Evolutionary conservation across 2,329 filamentous ascomycete genomes (phyloP), one percentile per base, ranked within the genome.

Genomic region (Colletotrichum falcatum): DNA sequence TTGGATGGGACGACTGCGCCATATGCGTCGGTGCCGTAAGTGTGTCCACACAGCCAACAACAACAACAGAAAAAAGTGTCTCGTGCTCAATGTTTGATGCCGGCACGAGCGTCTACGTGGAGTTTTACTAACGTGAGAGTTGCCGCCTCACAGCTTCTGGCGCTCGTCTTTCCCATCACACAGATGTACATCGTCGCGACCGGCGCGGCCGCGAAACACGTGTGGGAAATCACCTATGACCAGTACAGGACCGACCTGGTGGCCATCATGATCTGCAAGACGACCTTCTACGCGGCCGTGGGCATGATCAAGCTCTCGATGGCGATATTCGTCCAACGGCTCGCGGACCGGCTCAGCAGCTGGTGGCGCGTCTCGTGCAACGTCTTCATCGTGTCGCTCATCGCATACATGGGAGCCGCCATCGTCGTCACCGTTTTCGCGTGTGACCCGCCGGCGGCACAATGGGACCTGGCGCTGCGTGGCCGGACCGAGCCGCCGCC

Each of bases 271-370:
- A 70, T 72, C 63, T 37, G 61, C 46, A 74, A 75, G 51, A 65
- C 75, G 26, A 60, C 79, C 14, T 79, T 78, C 69, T 79, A 74
- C 59, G 61, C 76, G 28, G 73, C 75, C 5, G 73, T 80, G 6
- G 79, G 79, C n/a, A 71, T 81, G 35, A 77, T 80, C 65, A 81
- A 81, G 65, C 75, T 80, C 26, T 80, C 78, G 5, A 80, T 81
- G n/a, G 75, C 76, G 11, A 73, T 79, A 33, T 81, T 81, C 72
- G 79, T 81, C 54, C 74, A 77, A n/a, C 76, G 80, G 8, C 74
- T 81, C 5, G 79, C 79, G 9, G 73, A 77, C n/a, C 72, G 77
- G 9, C 74, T 76, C 12, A 77, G 76, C 2, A 44, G 39, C 9
- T 68, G 59, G 42, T 81, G 79, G 80, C 74, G 73, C 18, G 68